phyloP scores from a whole-genome alignment of 2,329 filamentous ascomycete genomes.

The Trichoderma guizhouense region DNA sequence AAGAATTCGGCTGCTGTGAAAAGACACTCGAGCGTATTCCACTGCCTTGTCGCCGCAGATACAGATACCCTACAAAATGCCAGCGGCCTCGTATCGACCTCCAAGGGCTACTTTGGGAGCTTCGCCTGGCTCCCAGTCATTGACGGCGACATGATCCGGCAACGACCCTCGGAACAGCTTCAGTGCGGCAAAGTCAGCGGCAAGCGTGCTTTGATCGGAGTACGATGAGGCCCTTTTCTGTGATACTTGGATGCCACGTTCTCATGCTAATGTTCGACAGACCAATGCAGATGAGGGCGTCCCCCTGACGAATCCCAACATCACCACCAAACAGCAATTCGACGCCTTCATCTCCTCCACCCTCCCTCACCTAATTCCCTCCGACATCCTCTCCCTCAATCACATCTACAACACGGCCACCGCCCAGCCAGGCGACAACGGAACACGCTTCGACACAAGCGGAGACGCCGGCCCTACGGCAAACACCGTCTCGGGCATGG shows the following conservation, averaged over 20 bases:
- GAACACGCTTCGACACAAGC: constrained; percentile 35
- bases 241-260: no score
- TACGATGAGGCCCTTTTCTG: constrained; percentile 8
- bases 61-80: constrained; percentile 35
- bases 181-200: constrained; percentile 32
- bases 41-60: constrained; percentile 35
- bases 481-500: constrained; percentile 46
- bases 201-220: constrained; percentile 30
- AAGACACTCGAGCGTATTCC: constrained; percentile 28
- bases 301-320: constrained; percentile 35
- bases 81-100: constrained; percentile 30
- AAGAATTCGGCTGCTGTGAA: neutral
- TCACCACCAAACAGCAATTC: constrained; percentile 32
- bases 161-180: constrained; percentile 31
- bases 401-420: constrained; percentile 28
- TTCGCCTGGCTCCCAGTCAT: constrained; percentile 40
- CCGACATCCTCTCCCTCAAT: constrained; percentile 33
- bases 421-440: constrained; percentile 24
- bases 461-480: constrained; percentile 42
- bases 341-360: constrained; percentile 30
- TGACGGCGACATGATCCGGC: constrained; percentile 33
- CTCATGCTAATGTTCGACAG: constrained; percentile 13
- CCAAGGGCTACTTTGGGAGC: constrained; percentile 26
- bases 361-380: constrained; percentile 33
- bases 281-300: constrained; percentile 40